Evolutionary conservation across 2,329 filamentous ascomycete genomes (phyloP), one percentile per base, ranked within the genome.

Genomic region (Sclerotinia minor): DNA sequence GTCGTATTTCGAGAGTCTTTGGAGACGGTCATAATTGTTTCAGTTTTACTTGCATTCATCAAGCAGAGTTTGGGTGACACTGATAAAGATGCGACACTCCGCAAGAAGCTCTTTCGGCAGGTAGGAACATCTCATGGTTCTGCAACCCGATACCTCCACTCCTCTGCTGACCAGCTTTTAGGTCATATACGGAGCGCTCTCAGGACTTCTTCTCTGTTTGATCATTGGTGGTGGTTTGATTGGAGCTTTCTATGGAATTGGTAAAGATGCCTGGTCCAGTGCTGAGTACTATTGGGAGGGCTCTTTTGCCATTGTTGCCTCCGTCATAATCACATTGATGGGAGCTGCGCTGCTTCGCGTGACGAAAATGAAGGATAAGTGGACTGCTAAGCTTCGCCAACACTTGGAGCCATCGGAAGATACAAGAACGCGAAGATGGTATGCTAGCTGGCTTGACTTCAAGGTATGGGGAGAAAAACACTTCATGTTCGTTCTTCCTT

Each of bases 1-100:
- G 91, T 97, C 78, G 89, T 92, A 80, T 95, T 96, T 78, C 88
- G 93, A 76, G 93, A 96, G 80, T 87, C 88, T 53, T 82, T 96
- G 59, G 92, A 96, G 81, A 91, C 90, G 0, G 89, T 86, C 75
- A 92, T 96, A 76, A 91, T 96, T 73, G 87, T 96, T 71, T 94
- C 92, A 0, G 90, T 96, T n/a, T 82, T 96, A 45, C 85, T 96
- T 52, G 87, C 92, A 29, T 96, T 95, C 77, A 81, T 96, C 68
- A 95, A 94, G 78, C 91, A 95, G 78, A 91, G 89, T 3, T 84
- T 96, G 49, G 82, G 82, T 69, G 87, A 87, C 0, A 86, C 88
- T 7, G 83, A 87, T 67, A 79, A 83, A 69, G 88, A 93, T 80
- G 79, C 79, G 6, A 76, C 73, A 2, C 80, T 89, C 1, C 90